A percentile compares a stretch with the other conserved stretches of the same genome.
Conservation (phyloP, 495 filamentous ascomycete species). For the Penicillium soppii region DNA sequence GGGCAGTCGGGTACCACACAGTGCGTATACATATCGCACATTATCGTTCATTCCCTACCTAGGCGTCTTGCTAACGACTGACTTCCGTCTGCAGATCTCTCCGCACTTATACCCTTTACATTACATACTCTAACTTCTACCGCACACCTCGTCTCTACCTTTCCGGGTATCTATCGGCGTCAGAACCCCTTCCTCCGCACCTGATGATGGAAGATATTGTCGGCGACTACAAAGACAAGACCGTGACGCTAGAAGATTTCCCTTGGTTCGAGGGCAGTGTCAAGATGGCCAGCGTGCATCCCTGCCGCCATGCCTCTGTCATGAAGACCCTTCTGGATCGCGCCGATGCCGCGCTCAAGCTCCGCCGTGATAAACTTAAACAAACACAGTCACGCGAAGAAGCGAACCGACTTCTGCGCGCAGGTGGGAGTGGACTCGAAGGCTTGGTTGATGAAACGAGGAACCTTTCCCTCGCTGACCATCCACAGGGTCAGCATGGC, state of each 20-base stretch:
- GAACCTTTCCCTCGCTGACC: constrained; percentile 40
- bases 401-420: constrained; percentile 25
- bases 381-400: constrained; percentile 46
- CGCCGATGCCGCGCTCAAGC: constrained; percentile 87
- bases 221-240: constrained; percentile 99
- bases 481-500: constrained; percentile 55
- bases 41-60: background rate
- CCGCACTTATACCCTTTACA: constrained; percentile 96
- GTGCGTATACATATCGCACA: constrained; percentile 48
- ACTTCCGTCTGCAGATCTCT: constrained; percentile 57
- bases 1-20: constrained; percentile 57
- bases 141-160: constrained; percentile 95
- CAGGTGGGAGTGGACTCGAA: constrained; percentile 60
- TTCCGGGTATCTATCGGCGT: constrained; percentile 80
- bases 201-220: constrained; percentile 99
- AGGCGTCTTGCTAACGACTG: background rate
- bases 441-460: constrained; percentile 63
- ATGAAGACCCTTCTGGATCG: constrained; percentile 98
- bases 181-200: constrained; percentile 80
- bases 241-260: constrained; percentile 97
- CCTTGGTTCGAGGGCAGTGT: constrained; percentile 79
- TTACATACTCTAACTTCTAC: constrained; percentile 95
- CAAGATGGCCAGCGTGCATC: constrained; percentile 96
- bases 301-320: constrained; percentile 88
- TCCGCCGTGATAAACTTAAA: constrained; percentile 78